phyloP scores from a whole-genome alignment of 495 filamentous ascomycete species.

The Tuber microsphaerosporum region DNA sequence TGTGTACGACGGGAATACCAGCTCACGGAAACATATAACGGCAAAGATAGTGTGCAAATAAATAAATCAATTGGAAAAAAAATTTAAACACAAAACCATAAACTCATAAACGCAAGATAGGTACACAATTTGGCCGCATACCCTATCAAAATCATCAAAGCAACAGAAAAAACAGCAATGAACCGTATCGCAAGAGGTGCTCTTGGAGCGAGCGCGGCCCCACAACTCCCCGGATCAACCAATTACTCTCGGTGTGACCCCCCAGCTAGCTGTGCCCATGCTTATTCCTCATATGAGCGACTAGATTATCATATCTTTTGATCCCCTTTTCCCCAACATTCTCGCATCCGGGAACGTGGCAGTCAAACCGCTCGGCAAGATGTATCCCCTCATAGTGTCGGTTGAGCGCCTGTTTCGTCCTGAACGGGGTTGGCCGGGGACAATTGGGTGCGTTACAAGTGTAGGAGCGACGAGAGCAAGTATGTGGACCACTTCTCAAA shows the following conservation, averaged over 20 bases:
- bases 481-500: neutral
- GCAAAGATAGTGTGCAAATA: too few species aligned
- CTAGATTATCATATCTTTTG: slow-evolving; percentile 1
- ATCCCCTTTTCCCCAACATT: neutral
- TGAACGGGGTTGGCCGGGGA: neutral
- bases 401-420: neutral
- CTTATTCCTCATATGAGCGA: neutral
- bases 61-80: too few species aligned
- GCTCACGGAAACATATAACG: too few species aligned
- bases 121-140: too few species aligned
- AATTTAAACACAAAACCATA: too few species aligned
- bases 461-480: neutral
- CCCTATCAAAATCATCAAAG: too few species aligned
- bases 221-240: too few species aligned
- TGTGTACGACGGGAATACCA: too few species aligned
- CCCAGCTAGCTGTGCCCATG: neutral
- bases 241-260: neutral
- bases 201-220: too few species aligned
- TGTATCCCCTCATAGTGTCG: neutral
- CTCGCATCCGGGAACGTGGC: neutral
- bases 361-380: neutral
- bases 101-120: too few species aligned
- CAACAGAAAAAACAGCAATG: too few species aligned
- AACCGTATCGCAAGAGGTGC: too few species aligned
- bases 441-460: neutral